Percentiles rank a stretch among this genome's conserved stretches.
These are phyloP conservation scores for Orbilia brochopaga DNA, from an alignment of 2,329 filamentous ascomycete species.

Conservation along the genomic window DNA sequence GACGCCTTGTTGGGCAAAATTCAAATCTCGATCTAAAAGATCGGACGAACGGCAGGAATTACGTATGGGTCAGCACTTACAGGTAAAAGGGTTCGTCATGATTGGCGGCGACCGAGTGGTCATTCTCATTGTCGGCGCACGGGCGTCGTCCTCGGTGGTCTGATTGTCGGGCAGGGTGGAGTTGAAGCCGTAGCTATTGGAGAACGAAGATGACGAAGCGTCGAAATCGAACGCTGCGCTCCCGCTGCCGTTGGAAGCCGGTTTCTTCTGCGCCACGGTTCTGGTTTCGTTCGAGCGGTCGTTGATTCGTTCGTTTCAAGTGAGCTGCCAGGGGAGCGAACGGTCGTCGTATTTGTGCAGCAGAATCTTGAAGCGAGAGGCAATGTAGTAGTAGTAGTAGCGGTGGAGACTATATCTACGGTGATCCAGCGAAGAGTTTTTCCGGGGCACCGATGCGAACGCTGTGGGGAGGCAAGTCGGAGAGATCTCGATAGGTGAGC, in stretches of 20 bases:
- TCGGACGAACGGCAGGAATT: not conserved
- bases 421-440: not conserved
- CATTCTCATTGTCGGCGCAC: constrained; percentile 48
- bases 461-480: not conserved
- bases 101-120: constrained; percentile 49
- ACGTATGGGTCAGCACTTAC: constrained; percentile 37
- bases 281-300: constrained; percentile 2
- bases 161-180: constrained; percentile 1
- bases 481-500: not conserved
- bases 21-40: not conserved
- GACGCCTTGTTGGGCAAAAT: not conserved
- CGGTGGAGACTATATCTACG: not conserved
- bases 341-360: constrained; percentile 1
- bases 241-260: constrained; percentile 31
- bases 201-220: not conserved
- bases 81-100: constrained; percentile 49
- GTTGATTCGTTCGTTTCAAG: constrained; percentile 1
- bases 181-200: constrained; percentile 13
- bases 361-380: not conserved
- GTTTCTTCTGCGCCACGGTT: constrained; percentile 36
- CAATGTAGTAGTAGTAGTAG: not conserved
- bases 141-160: constrained; percentile 17
- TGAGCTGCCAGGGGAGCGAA: not conserved
- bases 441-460: not conserved
- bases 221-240: constrained; percentile 23